Percentiles rank a stretch among this genome's conserved stretches.
phyloP scores from a whole-genome alignment of 2,329 filamentous ascomycete species.

The Orbilia brochopaga region DNA sequence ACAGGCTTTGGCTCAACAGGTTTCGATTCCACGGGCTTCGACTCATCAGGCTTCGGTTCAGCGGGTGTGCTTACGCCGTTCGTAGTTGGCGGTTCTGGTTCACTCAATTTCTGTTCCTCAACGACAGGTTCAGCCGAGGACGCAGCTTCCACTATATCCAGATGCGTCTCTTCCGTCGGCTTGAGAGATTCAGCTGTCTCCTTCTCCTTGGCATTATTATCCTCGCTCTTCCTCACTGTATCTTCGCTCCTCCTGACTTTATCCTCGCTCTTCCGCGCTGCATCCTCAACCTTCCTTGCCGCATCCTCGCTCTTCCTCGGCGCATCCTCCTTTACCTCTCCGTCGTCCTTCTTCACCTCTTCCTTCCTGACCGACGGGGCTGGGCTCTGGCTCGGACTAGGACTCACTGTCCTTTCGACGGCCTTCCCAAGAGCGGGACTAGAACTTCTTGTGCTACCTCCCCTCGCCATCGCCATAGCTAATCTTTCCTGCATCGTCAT shows the following conservation, averaged over 20 bases:
- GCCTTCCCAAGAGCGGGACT: constrained; percentile 65
- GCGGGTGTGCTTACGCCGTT: constrained; percentile 19
- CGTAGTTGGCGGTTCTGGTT: constrained; percentile 56
- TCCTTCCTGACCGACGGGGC: constrained; percentile 59
- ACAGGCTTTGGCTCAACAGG: constrained; percentile 3
- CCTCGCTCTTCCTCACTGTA: constrained; percentile 54
- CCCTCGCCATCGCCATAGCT: constrained; percentile 82
- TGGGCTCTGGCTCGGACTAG: constrained; percentile 60
- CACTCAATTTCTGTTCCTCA: constrained; percentile 59
- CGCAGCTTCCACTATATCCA: constrained; percentile 33
- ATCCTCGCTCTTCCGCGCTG: constrained; percentile 55
- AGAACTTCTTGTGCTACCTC: constrained; percentile 63
- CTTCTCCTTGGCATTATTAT: constrained; percentile 52
- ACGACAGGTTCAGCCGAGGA: neutral
- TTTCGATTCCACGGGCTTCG: no score
- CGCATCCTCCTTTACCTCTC: constrained; percentile 25
- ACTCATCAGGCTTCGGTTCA: constrained; percentile 9
- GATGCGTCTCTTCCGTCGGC: constrained; percentile 30
- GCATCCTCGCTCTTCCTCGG: constrained; percentile 55
- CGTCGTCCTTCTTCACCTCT: constrained; percentile 10
- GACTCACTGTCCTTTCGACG: constrained; percentile 59
- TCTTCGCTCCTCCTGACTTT: no score
- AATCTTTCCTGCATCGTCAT: constrained; percentile 76
- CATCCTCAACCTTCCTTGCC: no score
- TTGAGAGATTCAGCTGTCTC: constrained; percentile 17